Base-by-base conservation (phyloP, 108 stramenopile genomes). In the Craspedostauros australis region DNA sequence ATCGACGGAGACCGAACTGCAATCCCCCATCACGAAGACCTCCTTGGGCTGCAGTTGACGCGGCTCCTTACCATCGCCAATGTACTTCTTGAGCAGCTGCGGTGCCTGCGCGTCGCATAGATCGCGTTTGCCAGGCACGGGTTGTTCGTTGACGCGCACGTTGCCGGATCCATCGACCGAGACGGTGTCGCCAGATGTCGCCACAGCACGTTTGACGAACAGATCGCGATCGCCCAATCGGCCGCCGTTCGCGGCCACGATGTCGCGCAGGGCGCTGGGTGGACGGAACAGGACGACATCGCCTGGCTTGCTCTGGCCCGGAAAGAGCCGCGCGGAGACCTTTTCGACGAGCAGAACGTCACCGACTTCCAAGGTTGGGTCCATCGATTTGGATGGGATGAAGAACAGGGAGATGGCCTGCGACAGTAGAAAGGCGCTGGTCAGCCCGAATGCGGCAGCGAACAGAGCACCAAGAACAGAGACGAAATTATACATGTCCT, bases 121-220 rank as follows among this genome's bases (percentile, higher is more conserved):
- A 29, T 61, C 54, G 30, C 76, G 49, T 16, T 29, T 50, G 26
- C 44, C 73, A n/a, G 23, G 23, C 20, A 33, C 55, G 18, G 66
- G 31, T 6, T 49, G n/a, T 15, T 70, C 66, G 42, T 76, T 57
- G 20, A 84, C 62, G 22, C 25, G 20, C 20, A 81, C 77, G 11
- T 31, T 39, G 8, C 79, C 79, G 18, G 50, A 34, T 12, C 19
- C 11, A 34, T 55, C 48, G 18, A 84, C 76, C 15, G 44, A 41
- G 2, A 84, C 72, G 8, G n/a, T 43, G 54, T 79, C 78, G 8
- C 78, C 78, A 29, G 78, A 39, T 15, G 46, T 38, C 15, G 73
- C 82, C 14, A 75, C 78, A 23, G 81, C 66, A 27, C 83, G 76
- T 48, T 85, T 85, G 51, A 81, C 77, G 46, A 80, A 85, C 34